Base-by-base conservation (phyloP, 345 rosid species). In the Lepidium africanum region DNA sequence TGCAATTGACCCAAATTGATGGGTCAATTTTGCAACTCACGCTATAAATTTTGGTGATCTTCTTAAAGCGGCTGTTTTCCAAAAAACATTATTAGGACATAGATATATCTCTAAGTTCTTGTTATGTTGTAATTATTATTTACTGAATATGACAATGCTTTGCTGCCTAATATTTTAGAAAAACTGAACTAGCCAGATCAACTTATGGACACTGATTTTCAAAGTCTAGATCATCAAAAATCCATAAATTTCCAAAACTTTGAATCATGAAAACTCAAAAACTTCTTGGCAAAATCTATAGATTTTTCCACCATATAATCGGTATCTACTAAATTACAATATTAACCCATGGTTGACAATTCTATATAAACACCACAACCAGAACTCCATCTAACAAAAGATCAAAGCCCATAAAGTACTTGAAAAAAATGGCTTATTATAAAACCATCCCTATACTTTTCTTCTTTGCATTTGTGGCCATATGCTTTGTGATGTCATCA, bases 391-490 rank as follows among this genome's bases (percentile, higher is more conserved):
- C 8, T 38, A 38, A 7, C 32, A 15, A 38, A 27, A 69, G 39
- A 38, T 7, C 37, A 58, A 69, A 14, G 41, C 23, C 41, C 42
- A 9, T 16, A 59, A 10, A 47, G 10, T 62, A 33, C 37, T 32
- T 55, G 1, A 10, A 14, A 42, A 43, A 71, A 71, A 27, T 71
- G 76, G 17, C 38, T 63, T 46, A 14, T 27, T 13, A 14, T 9
- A 71, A 62, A 71, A 53, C 57, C 35, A 5, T 57, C 13, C 60
- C 54, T 27, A 39, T 15, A 30, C 9, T 48, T n/a, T 50, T 49
- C 15, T 49, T 65, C 37, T 53, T 63, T 71, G 48, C 63, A 15
- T 71, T 45, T 71, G 6, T 54, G 16, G 36, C 40, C 16, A 3
- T 71, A 21, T 51, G 35, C 56, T 23, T 71, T 32, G 42, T 45